Conservation (phyloP, 2,329 filamentous ascomycete species). For the Talaromyces sp. region DNA sequence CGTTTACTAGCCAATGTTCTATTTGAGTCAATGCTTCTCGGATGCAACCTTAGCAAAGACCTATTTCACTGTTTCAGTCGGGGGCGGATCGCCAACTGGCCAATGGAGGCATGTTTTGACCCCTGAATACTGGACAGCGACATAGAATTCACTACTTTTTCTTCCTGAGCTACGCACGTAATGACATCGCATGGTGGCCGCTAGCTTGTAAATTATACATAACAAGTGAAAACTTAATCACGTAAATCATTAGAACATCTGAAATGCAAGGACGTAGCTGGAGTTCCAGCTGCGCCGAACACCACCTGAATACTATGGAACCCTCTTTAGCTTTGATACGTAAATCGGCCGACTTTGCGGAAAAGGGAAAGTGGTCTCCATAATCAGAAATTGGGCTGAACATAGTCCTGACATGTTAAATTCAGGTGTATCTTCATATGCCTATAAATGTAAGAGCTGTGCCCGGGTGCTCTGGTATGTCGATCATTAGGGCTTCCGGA, state of each 20-base stretch:
- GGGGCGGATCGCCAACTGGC: not conserved
- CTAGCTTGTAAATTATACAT: not conserved
- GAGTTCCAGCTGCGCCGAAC: not conserved
- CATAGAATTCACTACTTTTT: not conserved
- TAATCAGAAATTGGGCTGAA: not conserved
- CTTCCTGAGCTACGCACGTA: not conserved
- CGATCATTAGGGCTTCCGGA: conserved; percentile 11
- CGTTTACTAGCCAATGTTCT: not conserved
- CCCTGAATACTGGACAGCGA: not conserved
- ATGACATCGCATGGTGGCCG: not conserved
- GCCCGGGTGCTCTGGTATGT: conserved; percentile 6
- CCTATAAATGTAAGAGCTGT: conserved; percentile 1
- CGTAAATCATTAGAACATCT: not conserved
- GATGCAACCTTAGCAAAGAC: conserved; percentile 7
- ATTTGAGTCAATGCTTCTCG: not conserved
- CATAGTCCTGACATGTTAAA: not conserved
- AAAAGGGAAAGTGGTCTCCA: conserved; percentile 15
- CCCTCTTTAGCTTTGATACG: not conserved
- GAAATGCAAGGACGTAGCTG: not conserved
- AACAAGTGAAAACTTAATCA: not conserved
- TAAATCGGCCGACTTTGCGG: conserved; percentile 5
- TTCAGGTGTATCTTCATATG: not conserved
- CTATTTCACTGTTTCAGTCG: conserved; percentile 8
- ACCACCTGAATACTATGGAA: not conserved
- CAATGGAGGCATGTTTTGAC: not conserved